A percentile compares a stretch with the other conserved stretches of the same genome.
These are phyloP conservation scores for Aspergillus carlsbadensis DNA, from an alignment of 495 filamentous ascomycete species.

Conservation along the genomic window DNA sequence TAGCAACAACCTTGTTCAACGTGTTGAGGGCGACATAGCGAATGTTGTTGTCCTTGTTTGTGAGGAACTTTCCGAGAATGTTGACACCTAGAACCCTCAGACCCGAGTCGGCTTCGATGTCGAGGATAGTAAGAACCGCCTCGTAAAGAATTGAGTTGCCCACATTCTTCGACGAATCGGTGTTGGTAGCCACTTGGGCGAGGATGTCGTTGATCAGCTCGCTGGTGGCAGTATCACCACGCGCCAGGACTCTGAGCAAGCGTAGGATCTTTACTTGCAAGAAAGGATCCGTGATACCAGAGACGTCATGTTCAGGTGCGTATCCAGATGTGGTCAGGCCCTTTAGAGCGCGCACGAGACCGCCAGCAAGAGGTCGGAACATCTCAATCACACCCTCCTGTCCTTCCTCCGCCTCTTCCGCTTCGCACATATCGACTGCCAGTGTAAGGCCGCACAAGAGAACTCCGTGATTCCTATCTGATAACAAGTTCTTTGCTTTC, in stretches of 20 bases:
- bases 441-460: conserved; percentile 88
- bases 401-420: conserved; percentile 83
- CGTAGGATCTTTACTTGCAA: conserved; percentile 93
- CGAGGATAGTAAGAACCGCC: conserved; percentile 93
- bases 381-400: conserved; percentile 84
- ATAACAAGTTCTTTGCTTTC: conserved; percentile 83
- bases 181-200: conserved; percentile 97
- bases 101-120: conserved; percentile 96
- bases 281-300: conserved; percentile 98
- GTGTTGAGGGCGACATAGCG: conserved; percentile 97
- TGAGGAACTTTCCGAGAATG: conserved; percentile 95
- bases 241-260: conserved; percentile 78
- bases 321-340: conserved; percentile 91
- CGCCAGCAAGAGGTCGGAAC: conserved; percentile 76
- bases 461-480: conserved; percentile 92
- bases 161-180: conserved; percentile 96
- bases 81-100: conserved; percentile 93
- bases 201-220: conserved; percentile 98
- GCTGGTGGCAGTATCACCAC: conserved; percentile 84
- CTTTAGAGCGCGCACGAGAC: conserved; percentile 88
- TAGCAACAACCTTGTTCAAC: conserved; percentile 94
- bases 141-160: conserved; percentile 98
- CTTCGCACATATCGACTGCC: conserved; percentile 89
- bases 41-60: conserved; percentile 98
- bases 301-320: conserved; percentile 96